Evolutionary conservation across 192 early-diverging fungal species (phyloP), one percentile per base, ranked within the genome.

Genomic region (Haplosporangium gracile): DNA sequence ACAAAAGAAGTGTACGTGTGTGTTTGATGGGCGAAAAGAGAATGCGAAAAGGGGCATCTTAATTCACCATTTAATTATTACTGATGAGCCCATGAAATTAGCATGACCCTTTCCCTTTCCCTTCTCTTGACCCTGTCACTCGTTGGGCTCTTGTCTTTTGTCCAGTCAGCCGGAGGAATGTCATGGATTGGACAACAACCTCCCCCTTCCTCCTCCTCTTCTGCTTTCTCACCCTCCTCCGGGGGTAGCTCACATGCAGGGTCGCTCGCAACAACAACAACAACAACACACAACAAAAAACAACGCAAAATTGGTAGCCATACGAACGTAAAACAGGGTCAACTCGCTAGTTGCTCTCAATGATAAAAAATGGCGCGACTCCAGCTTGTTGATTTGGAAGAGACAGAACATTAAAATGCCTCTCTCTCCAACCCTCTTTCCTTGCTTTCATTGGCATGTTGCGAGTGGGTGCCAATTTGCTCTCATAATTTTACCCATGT

Each of bases 41-140:
- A 26, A 26, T 57, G 55, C n/a, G 16, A 51, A 18, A 51, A 51
- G 49, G 49, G 49, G 49, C 49, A 51, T 18, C 49, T 18, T 51
- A 51, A 51, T 51, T 51, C 49, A 18, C n/a, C 55, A 8, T 57
- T 55, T 57, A 24, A 26, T 32, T 29, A 65, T 65, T 29, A 65
- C 26, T 65, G 26, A 65, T 65, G 60, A 65, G 60, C 60, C 60
- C 60, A 65, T 32, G 13, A 65, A 65, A 65, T 65, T 65, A 63
- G n/a, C n/a, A 63, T 55, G 60, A 29, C 60, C 60, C 8, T 32
- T 65, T n/a, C 24, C 22, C 5, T 5, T 63, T 63, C 7, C n/a
- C 57, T 16, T 3, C 13, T 11, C 47, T 49, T 49, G 13, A 45
- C 11, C 43, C 43, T 45, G 43, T 45, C 43, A 45, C 43, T 51